Percentiles rank a stretch among this genome's conserved stretches.
Evolutionary conservation across 768 basidiomycete species (phyloP).

Genomic region (Termitomyces bulborhizus): DNA sequence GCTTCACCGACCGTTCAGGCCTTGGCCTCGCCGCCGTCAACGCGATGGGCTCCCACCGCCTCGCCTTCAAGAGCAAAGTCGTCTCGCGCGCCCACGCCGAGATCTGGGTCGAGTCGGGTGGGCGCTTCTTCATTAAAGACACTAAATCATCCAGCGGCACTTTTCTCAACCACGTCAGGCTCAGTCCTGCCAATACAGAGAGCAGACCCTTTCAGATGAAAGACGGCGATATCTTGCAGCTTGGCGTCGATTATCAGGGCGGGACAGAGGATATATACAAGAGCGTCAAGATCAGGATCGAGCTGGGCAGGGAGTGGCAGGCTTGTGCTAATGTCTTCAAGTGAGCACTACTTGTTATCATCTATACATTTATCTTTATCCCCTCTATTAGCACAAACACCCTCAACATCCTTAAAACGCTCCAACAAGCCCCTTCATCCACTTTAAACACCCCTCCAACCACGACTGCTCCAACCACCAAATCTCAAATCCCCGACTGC

Average conservation of each 20-base stretch:
- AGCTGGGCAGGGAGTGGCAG: conserved; percentile 90
- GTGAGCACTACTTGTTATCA: conserved; percentile 20
- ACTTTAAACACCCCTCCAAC: neutral
- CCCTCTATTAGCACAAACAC: conserved; percentile 43
- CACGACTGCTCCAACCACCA: neutral
- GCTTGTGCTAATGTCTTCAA: conserved; percentile 89
- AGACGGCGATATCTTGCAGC: conserved; percentile 91
- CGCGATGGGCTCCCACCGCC: conserved; percentile 69
- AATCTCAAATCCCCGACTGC: conserved; percentile 62
- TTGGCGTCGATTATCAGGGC: conserved; percentile 97
- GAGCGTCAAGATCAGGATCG: conserved; percentile 92
- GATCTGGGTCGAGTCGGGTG: conserved; percentile 71
- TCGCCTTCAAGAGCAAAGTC: conserved; percentile 94
- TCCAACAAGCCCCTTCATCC: conserved; percentile 24
- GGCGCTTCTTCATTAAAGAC: conserved; percentile 82
- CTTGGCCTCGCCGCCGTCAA: conserved; percentile 60
- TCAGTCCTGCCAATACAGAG: conserved; percentile 81
- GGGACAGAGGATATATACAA: conserved; percentile 96
- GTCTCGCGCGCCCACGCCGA: conserved; percentile 93
- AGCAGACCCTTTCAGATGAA: conserved; percentile 72
- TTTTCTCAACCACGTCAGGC: conserved; percentile 89
- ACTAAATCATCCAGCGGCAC: conserved; percentile 89
- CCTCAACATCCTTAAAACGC: conserved; percentile 74
- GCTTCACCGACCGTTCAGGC: conserved; percentile 87
- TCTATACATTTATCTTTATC: too few species aligned